Evolutionary conservation across 1,284 basidiomycete species (phyloP).

Genomic region (Agaricales sp.): DNA sequence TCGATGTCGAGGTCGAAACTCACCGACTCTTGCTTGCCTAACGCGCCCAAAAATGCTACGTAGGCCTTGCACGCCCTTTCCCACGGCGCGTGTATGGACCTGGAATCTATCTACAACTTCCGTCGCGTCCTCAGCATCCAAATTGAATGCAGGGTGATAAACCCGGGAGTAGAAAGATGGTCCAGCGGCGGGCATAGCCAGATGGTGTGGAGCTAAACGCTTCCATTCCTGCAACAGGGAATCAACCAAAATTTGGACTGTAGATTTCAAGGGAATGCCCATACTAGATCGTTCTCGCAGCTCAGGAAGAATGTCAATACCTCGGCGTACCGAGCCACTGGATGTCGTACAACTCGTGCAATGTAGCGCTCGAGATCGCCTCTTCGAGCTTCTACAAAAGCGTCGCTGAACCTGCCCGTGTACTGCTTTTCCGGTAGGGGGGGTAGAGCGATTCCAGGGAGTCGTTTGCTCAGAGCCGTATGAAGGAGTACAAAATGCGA

Average conservation of each 20-base stretch:
- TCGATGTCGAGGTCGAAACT: too few species aligned
- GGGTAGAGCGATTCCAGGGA: slow-evolving; percentile 70
- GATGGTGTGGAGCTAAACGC: slow-evolving; percentile 47
- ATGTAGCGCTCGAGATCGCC: slow-evolving; percentile 77
- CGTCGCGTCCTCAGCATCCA: slow-evolving; percentile 60
- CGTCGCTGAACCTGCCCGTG: slow-evolving; percentile 66
- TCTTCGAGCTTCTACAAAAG: slow-evolving; percentile 74
- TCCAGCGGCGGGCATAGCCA: slow-evolving; percentile 50
- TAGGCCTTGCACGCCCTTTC: slow-evolving; percentile 56
- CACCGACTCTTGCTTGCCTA: slow-evolving; percentile 59
- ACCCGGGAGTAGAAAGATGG: slow-evolving; percentile 70
- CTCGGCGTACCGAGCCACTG: slow-evolving; percentile 68
- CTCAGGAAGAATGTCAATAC: slow-evolving; percentile 75
- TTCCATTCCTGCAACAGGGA: slow-evolving; percentile 54
- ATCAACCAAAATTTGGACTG: slow-evolving; percentile 1
- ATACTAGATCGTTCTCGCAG: slow-evolving; percentile 60
- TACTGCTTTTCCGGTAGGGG: slow-evolving; percentile 80
- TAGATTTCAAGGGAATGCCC: slow-evolving; percentile 13
- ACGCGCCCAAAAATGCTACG: slow-evolving; percentile 50
- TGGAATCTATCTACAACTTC: slow-evolving; percentile 53
- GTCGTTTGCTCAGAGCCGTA: slow-evolving; percentile 50
- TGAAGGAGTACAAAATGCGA: slow-evolving; percentile 78
- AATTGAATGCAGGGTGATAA: slow-evolving; percentile 77
- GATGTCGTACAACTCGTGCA: slow-evolving; percentile 62
- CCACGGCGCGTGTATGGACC: slow-evolving; percentile 51